Evolutionary conservation across 768 basidiomycete genomes (phyloP).

Genomic region (Suillus decipiens): DNA sequence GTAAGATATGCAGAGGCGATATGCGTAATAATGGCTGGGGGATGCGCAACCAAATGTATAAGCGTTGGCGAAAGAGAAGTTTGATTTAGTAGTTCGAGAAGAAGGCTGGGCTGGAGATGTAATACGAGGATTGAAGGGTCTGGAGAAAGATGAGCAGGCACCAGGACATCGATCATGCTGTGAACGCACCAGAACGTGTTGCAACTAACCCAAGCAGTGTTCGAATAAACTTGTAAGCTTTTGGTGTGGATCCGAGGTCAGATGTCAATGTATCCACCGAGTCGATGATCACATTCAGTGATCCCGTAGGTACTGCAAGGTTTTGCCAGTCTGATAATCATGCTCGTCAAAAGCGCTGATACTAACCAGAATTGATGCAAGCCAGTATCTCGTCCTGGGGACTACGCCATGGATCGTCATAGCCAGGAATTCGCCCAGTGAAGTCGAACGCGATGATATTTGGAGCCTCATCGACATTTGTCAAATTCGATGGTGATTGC

Average conservation of each 20-base stretch:
- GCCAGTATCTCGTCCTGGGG: constrained; percentile 40
- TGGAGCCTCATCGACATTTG: constrained; percentile 29
- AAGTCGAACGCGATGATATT: constrained; percentile 50
- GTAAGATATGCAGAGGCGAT: constrained; percentile 72
- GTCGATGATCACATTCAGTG: constrained; percentile 70
- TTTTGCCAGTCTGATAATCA: background rate
- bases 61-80: constrained; percentile 67
- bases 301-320: constrained; percentile 40
- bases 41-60: constrained; percentile 66
- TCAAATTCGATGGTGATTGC: constrained; percentile 50
- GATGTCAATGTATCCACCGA: constrained; percentile 65
- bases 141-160: constrained; percentile 25
- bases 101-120: constrained; percentile 52
- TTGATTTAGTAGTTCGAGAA: constrained; percentile 57
- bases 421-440: constrained; percentile 53
- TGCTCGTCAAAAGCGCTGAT: constrained; percentile 27
- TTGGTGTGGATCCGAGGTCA: constrained; percentile 56
- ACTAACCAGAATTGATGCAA: constrained; percentile 40
- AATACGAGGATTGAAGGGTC: constrained; percentile 61
- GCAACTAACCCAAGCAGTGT: constrained; percentile 47
- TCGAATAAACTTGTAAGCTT: constrained; percentile 53
- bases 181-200: constrained; percentile 49
- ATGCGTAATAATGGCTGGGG: constrained; percentile 66
- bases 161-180: background rate
- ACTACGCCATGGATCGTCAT: constrained; percentile 40